Percentiles rank a stretch among this genome's conserved stretches.
Conservation (phyloP, 306 rosid genomes). For the apple (Malus domestica) region ASM211411v1 NC_041792.1:29601407-29601906, state of each 20-base stretch:
- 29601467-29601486: too few species aligned
- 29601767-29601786: slow-evolving; percentile 15
- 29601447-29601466: too few species aligned
- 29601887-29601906: slow-evolving; percentile 21
- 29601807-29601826: slow-evolving; percentile 5
- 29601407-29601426: too few species aligned
- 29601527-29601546: too few species aligned
- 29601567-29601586: slow-evolving; percentile 24
- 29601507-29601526: not conserved
- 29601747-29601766: not conserved
- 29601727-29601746: not conserved
- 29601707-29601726: slow-evolving; percentile 6
- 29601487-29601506: not conserved
- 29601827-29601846: slow-evolving; percentile 31
- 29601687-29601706: slow-evolving; percentile 28
- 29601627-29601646: slow-evolving; percentile 36
- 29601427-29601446: too few species aligned
- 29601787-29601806: slow-evolving; percentile 21
- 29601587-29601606: slow-evolving; percentile 25
- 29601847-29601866: slow-evolving; percentile 25
- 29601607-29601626: not conserved
- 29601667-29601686: slow-evolving; percentile 38
- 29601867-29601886: not conserved
- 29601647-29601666: slow-evolving; percentile 29
- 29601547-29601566: not conserved